Evolutionary conservation across 192 early-diverging fungal genomes (phyloP).

Genomic region (Coemansia sp.): DNA sequence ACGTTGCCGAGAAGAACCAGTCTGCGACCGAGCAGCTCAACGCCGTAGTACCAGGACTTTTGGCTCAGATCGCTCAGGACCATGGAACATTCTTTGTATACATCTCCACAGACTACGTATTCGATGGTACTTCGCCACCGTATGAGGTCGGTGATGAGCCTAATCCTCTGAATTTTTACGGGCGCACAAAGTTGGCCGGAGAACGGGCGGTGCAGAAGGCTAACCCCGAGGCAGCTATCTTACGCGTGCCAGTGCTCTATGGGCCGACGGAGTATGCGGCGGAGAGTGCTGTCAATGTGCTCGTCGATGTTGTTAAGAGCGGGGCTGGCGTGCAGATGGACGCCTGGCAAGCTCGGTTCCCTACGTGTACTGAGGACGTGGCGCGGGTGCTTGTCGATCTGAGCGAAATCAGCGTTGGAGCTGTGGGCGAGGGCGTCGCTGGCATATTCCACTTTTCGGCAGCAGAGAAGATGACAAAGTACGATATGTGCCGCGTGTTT

Average conservation of each 20-base stretch:
- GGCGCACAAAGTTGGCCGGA: constrained; percentile 76
- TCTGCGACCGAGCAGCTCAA: constrained; percentile 69
- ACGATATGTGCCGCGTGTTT: constrained; percentile 41
- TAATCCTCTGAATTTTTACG: constrained; percentile 86
- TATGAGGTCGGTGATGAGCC: constrained; percentile 70
- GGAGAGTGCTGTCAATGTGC: constrained; percentile 78
- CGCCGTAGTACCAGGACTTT: constrained; percentile 59
- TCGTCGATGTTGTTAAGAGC: constrained; percentile 63
- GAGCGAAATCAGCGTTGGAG: constrained; percentile 35
- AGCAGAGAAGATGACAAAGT: constrained; percentile 48
- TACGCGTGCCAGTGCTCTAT: constrained; percentile 84
- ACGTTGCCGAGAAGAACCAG: constrained; percentile 72
- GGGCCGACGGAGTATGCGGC: constrained; percentile 64
- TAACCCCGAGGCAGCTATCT: constrained; percentile 63
- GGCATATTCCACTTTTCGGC: constrained; percentile 46
- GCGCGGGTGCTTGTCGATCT: constrained; percentile 71
- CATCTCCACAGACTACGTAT: constrained; percentile 92
- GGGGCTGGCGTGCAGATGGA: constrained; percentile 64
- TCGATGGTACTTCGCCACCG: constrained; percentile 83
- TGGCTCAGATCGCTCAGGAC: constrained; percentile 60
- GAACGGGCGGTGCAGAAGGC: constrained; percentile 64
- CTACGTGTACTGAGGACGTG: constrained; percentile 80
- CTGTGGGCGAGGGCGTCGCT: constrained; percentile 7
- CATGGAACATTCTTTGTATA: constrained; percentile 70
- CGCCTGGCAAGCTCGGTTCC: constrained; percentile 71